Base-by-base conservation (phyloP, 495 filamentous ascomycete genomes). In the Penicillium daleae region DNA sequence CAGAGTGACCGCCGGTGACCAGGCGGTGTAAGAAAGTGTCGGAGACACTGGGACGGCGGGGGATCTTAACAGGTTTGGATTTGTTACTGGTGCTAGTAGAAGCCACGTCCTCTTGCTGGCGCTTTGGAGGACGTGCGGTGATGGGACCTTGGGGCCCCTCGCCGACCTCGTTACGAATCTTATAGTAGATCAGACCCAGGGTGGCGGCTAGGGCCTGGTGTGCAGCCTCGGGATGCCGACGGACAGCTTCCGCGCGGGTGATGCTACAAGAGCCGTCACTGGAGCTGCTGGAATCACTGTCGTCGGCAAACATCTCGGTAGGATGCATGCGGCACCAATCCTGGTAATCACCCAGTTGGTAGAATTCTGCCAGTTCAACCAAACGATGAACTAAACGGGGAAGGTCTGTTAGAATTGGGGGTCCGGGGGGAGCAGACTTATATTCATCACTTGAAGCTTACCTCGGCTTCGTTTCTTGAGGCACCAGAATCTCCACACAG, bases 401-500 rank as follows among this genome's bases (percentile, higher is more conserved):
- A 42, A 44, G 40, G 8, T 52, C 5, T 42, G 65, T 72, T 68
- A 71, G 63, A 66, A 9, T 0, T 15, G 19, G 32, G 13, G 13
- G 8, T 24, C 3, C 44, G 53, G n/a, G 27, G n/a, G 46, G 35
- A 39, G 35, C 35, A 17, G 48, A 40, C 54, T 56, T 58, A 54
- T 61, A 50, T 40, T 8, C 57, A 37, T 22, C 35, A 26, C 26
- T n/a, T 56, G 29, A 29, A 37, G 72, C 77, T 77, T 65, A 80
- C 77, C 62, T 61, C 76, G 68, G 64, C 74, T 80, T 64, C 73
- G 69, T 66, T 80, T 77, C 67, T 78, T 78, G 59, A 80, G 56
- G 35, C 74, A 76, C 77, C 77, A 80, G 55, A 80, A 80, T 44
- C 74, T 70, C 76, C 76, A 80, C 22, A 80, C 74, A 0, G 77